Conservation (phyloP, 441 rosid species). For the Bocquillonia castaneifolia region DNA sequence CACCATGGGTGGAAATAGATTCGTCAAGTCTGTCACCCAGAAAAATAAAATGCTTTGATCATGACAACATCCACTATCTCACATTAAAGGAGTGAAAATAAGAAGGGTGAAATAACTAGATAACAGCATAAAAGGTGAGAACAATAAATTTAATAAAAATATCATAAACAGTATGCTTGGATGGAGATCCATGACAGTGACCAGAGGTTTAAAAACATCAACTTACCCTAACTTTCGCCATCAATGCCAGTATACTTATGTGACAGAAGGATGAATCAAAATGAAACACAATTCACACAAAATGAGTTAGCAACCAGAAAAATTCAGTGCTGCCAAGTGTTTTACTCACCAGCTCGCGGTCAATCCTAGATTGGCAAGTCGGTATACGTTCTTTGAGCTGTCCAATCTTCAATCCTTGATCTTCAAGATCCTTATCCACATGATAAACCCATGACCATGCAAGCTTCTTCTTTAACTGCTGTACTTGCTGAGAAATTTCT, state of each 20-base stretch:
- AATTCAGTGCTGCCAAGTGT: slow-evolving; percentile 10
- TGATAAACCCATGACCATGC: slow-evolving; percentile 95
- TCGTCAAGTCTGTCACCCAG: not conserved
- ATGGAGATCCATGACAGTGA: not conserved
- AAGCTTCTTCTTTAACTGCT: slow-evolving; percentile 71
- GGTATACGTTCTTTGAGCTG: slow-evolving; percentile 76
- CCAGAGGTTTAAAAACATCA: not conserved
- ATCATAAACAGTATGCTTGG: not conserved
- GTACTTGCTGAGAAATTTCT: slow-evolving; percentile 59
- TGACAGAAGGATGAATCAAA: not conserved
- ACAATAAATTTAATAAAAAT: slow-evolving; percentile 8
- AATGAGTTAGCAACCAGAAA: not conserved
- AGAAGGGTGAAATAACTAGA: not conserved
- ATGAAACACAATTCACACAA: not conserved
- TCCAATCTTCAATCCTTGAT: slow-evolving; percentile 45
- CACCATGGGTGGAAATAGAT: not conserved
- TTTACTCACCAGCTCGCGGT: slow-evolving; percentile 53
- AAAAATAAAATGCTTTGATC: not conserved
- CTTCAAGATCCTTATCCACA: slow-evolving; percentile 62
- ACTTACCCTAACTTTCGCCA: not conserved
- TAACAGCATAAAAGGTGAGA: not conserved
- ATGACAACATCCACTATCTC: not conserved
- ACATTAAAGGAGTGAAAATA: not conserved
- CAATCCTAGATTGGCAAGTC: slow-evolving; percentile 78
- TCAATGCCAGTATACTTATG: not conserved